These are phyloP conservation scores for Solanum hybrid DNA, from an alignment of 305 asterid species.

Conservation along the genomic window DNA sequence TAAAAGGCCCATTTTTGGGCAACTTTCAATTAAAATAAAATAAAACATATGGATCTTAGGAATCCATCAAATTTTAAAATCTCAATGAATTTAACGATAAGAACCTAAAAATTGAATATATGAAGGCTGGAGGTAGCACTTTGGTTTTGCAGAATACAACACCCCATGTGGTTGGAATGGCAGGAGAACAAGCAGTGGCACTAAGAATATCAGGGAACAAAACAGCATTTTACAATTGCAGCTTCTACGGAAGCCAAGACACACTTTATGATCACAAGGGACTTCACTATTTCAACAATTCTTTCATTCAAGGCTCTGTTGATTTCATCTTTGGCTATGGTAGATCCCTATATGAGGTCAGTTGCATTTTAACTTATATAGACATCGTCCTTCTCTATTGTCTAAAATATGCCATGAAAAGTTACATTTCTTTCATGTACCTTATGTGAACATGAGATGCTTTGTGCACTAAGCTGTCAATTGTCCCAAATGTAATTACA, in stretches of 20 bases:
- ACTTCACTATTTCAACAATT: conserved; percentile 45
- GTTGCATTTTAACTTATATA: background rate
- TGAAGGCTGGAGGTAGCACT: background rate
- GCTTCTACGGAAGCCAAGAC: conserved; percentile 60
- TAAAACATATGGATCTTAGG: too few species aligned
- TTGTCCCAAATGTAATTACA: background rate
- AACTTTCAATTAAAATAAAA: too few species aligned
- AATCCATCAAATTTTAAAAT: too few species aligned
- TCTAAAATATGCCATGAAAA: too few species aligned
- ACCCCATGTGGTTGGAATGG: conserved; percentile 41
- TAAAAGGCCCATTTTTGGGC: too few species aligned
- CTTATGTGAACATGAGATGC: background rate
- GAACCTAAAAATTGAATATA: background rate
- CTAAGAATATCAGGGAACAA: conserved; percentile 51
- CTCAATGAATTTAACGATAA: background rate
- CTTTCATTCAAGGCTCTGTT: conserved; percentile 62
- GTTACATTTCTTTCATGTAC: too few species aligned
- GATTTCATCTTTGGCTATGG: conserved; percentile 64
- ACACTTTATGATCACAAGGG: conserved; percentile 64
- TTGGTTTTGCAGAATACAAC: conserved; percentile 42
- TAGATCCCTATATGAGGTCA: conserved; percentile 53
- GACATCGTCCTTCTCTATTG: background rate
- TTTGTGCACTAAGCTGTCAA: too few species aligned
- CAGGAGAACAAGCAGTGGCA: conserved; percentile 54
- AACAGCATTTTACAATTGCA: conserved; percentile 51